A percentile compares a stretch with the other conserved stretches of the same genome.
Evolutionary conservation across 129 eudicot species (phyloP).

Genomic region (Sambucus nigra): DNA sequence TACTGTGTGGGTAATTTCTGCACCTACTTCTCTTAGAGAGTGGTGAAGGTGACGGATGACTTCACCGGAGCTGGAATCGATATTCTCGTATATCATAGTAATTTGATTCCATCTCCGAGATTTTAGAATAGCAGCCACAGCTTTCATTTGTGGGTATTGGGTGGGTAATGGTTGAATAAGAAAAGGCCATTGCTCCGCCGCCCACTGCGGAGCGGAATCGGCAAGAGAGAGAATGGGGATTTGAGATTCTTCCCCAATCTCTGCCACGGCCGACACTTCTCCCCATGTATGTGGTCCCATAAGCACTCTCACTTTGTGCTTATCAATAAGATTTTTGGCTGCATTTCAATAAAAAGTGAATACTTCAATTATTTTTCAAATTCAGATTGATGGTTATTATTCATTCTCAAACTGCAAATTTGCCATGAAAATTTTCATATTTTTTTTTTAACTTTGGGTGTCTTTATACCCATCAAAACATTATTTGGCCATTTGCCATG

Average conservation of each 20-base stretch:
- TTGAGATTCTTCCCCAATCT: conserved; percentile 16
- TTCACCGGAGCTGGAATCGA: conserved; percentile 16
- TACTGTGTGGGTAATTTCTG: conserved; percentile 22
- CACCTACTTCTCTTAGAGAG: conserved; percentile 19
- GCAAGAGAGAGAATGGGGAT: conserved; percentile 39
- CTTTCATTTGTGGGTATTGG: conserved; percentile 32
- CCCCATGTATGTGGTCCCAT: conserved; percentile 45
- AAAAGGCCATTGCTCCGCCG: conserved; percentile 27
- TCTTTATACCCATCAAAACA: no score
- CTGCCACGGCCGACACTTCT: conserved; percentile 34
- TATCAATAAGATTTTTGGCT: conserved; percentile 32
- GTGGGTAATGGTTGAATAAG: conserved; percentile 43
- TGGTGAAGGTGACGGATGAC: conserved; percentile 26
- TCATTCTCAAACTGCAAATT: no score
- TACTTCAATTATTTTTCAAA: conserved; percentile 5
- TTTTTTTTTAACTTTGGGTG: no score
- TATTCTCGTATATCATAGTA: conserved; percentile 27
- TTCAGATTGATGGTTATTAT: neutral
- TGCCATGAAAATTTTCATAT: no score
- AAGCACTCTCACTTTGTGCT: conserved; percentile 27
- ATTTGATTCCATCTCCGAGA: conserved; percentile 27
- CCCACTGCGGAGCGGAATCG: conserved; percentile 34
- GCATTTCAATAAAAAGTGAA: conserved; percentile 21
- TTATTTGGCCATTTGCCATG: no score
- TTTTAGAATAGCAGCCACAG: conserved; percentile 30